These are phyloP conservation scores for Linum usitatissimum DNA, from an alignment of 345 rosid species.

Conservation along the genomic window DNA sequence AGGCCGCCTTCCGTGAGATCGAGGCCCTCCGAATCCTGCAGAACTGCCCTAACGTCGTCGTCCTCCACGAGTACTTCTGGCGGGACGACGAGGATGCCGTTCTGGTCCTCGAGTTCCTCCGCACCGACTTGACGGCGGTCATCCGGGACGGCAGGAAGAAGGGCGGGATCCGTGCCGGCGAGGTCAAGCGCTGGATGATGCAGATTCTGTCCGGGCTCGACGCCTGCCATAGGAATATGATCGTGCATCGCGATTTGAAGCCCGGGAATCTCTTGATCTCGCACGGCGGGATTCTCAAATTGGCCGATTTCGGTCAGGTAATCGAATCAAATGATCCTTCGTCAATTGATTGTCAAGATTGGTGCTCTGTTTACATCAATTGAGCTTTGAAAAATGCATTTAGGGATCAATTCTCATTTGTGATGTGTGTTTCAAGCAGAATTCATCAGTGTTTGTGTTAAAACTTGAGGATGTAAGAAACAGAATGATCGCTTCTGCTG, in stretches of 20 bases:
- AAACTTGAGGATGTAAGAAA: no score
- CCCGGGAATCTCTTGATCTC: constrained; percentile 76
- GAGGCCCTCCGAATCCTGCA: constrained; percentile 68
- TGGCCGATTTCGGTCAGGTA: constrained; percentile 99
- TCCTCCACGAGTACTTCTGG: constrained; percentile 84
- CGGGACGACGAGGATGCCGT: constrained; percentile 96
- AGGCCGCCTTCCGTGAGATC: constrained; percentile 86
- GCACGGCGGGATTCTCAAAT: constrained; percentile 71
- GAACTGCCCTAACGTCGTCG: constrained; percentile 62
- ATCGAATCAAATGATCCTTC: not conserved
- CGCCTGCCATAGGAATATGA: constrained; percentile 63
- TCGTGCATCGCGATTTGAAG: constrained; percentile 89
- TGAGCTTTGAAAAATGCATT: not conserved
- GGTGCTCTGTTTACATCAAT: not conserved
- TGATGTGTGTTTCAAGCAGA: not conserved
- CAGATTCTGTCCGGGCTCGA: constrained; percentile 73
- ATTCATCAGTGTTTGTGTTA: not conserved
- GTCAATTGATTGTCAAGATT: not conserved
- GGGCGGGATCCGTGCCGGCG: constrained; percentile 35
- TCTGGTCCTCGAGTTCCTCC: constrained; percentile 71
- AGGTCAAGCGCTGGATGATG: constrained; percentile 88
- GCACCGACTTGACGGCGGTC: constrained; percentile 61
- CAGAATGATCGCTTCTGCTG: no score
- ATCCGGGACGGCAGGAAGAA: constrained; percentile 40
- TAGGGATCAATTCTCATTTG: not conserved